phyloP scores from a whole-genome alignment of 108 stramenopile species.

The Poteriospumella lacustris region DNA sequence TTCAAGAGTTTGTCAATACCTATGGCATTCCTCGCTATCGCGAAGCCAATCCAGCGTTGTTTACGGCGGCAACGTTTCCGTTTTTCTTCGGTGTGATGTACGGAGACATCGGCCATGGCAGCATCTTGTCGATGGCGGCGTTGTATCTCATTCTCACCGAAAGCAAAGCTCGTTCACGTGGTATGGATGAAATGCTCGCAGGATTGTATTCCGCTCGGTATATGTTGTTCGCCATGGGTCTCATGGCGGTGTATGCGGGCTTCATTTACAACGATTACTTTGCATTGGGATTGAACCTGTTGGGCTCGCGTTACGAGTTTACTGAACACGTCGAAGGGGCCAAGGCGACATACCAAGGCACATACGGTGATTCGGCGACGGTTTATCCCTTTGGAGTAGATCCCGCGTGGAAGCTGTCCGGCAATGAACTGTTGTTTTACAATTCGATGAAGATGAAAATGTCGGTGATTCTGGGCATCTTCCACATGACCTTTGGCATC shows the following conservation, averaged over 20 bases:
- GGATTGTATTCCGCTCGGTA: slow-evolving; percentile 85
- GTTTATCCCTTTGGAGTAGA: slow-evolving; percentile 97
- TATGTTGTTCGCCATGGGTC: slow-evolving; percentile 96
- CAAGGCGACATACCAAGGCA: no score
- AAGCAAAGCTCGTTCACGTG: no score
- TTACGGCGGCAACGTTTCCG: slow-evolving; percentile 96
- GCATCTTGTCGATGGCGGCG: slow-evolving; percentile 73
- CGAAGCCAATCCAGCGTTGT: slow-evolving; percentile 95
- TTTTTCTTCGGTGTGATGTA: slow-evolving; percentile 98
- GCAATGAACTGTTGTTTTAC: slow-evolving; percentile 92
- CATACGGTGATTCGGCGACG: slow-evolving; percentile 66
- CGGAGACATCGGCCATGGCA: slow-evolving; percentile 93
- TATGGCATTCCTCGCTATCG: slow-evolving; percentile 94
- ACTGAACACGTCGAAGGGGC: no score
- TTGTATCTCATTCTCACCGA: slow-evolving; percentile 61
- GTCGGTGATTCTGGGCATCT: slow-evolving; percentile 88
- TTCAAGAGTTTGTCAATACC: slow-evolving; percentile 96
- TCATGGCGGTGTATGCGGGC: slow-evolving; percentile 90
- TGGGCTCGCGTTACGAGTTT: slow-evolving; percentile 81
- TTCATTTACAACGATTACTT: slow-evolving; percentile 96
- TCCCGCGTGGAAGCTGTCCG: slow-evolving; percentile 88
- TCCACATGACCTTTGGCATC: slow-evolving; percentile 92
- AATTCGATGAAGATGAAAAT: slow-evolving; percentile 98
- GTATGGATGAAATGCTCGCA: slow-evolving; percentile 73
- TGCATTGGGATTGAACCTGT: slow-evolving; percentile 86